phyloP scores from a whole-genome alignment of 176 grass and related monocot genomes.

The Luzula sylvatica region DNA sequence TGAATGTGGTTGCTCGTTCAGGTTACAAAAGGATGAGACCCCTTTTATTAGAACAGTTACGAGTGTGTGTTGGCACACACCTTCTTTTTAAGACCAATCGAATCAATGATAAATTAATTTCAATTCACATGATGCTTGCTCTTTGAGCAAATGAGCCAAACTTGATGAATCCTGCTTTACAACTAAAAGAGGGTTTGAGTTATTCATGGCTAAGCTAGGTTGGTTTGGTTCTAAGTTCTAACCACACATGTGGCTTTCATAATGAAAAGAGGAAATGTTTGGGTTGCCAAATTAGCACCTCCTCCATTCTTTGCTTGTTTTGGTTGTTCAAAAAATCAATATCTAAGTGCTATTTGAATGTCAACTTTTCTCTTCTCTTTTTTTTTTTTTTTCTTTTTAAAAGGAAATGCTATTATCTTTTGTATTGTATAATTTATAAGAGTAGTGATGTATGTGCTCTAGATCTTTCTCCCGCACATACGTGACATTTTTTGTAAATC shows the following conservation, averaged over 20 bases:
- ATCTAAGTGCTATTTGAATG: no score
- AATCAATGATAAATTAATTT: not conserved
- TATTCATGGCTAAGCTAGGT: not conserved
- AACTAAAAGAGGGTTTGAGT: conserved; percentile 14
- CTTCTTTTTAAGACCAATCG: not conserved
- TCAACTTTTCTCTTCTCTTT: no score
- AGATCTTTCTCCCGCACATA: no score
- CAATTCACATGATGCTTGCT: conserved; percentile 19
- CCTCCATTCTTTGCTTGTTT: no score
- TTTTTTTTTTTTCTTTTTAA: no score
- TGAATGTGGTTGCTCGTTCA: conserved; percentile 1
- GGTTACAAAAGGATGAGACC: conserved; percentile 12
- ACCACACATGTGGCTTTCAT: conserved; percentile 5
- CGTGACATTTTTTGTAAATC: no score
- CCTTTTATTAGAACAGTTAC: conserved; percentile 4
- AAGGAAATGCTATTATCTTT: no score
- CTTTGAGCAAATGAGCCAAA: conserved; percentile 24
- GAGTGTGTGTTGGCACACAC: not conserved
- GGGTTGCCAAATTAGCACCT: no score
- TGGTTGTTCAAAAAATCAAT: no score
- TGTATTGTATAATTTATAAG: no score
- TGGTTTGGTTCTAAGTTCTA: no score
- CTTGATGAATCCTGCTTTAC: conserved; percentile 18
- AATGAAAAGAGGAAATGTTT: not conserved
- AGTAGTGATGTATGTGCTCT: no score